phyloP scores from a whole-genome alignment of 2,329 filamentous ascomycete genomes.

The Spiromastix sp. region DNA sequence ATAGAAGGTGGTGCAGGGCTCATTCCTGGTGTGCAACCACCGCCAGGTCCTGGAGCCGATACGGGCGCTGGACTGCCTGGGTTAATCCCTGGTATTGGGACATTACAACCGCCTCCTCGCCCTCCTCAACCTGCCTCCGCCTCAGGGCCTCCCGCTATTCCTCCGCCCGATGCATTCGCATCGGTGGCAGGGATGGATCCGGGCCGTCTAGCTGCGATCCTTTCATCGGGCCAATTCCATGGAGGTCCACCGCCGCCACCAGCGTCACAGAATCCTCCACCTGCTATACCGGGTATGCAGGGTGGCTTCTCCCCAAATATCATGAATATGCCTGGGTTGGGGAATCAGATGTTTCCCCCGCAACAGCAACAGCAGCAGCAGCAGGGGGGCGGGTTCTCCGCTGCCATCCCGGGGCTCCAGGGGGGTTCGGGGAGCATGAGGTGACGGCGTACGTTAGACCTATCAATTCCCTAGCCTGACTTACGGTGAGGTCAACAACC shows the following conservation, averaged over 20 bases:
- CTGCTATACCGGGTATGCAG: slow-evolving; percentile 40
- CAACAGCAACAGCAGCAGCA: slow-evolving; percentile 25
- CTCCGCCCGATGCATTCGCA: slow-evolving; percentile 17
- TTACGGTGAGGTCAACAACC: too few species aligned
- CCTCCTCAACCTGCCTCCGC: slow-evolving; percentile 16
- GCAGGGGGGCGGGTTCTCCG: slow-evolving; percentile 18
- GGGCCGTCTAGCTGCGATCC: slow-evolving; percentile 29
- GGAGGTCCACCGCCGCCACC: slow-evolving; percentile 54
- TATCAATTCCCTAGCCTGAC: too few species aligned
- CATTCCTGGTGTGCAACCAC: slow-evolving; percentile 44
- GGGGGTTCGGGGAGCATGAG: slow-evolving; percentile 28
- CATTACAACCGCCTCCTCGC: slow-evolving; percentile 28
- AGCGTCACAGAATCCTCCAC: slow-evolving; percentile 29
- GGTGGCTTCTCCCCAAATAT: slow-evolving; percentile 33
- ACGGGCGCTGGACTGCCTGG: slow-evolving; percentile 32
- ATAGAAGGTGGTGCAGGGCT: slow-evolving; percentile 49
- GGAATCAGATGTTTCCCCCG: slow-evolving; percentile 27
- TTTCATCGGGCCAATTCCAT: slow-evolving; percentile 31
- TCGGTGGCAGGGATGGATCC: slow-evolving; percentile 41
- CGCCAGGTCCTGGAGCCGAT: slow-evolving; percentile 40
- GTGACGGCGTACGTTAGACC: too few species aligned
- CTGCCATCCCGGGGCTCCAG: slow-evolving; percentile 23
- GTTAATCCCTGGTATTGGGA: slow-evolving; percentile 39
- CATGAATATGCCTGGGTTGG: slow-evolving; percentile 27
- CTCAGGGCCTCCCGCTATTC: slow-evolving; percentile 19